These are phyloP conservation scores for Silene vulgaris DNA, from an alignment of 179 eudicot species.

Conservation along the genomic window DNA sequence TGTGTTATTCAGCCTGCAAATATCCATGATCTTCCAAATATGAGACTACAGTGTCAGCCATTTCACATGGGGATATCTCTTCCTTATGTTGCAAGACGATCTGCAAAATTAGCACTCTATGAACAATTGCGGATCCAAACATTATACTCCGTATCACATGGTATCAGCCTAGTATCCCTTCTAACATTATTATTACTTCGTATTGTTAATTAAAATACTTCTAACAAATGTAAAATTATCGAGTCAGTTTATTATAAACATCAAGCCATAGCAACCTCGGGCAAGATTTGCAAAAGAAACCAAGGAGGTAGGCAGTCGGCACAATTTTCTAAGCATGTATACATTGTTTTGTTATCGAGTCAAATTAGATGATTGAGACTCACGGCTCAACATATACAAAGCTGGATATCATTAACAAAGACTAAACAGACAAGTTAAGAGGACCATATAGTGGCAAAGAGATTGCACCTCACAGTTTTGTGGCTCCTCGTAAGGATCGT, in stretches of 20 bases:
- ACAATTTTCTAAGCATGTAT: not conserved
- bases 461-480: slow-evolving; percentile 56
- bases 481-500: slow-evolving; percentile 82
- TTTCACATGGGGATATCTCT: slow-evolving; percentile 52
- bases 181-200: not conserved
- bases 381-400: not conserved
- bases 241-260: not conserved
- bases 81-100: slow-evolving; percentile 48
- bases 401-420: not conserved
- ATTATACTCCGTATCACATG: not conserved
- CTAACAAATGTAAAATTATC: no score
- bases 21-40: slow-evolving; percentile 61
- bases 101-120: slow-evolving; percentile 36
- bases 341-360: not conserved
- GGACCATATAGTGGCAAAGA: slow-evolving; percentile 3
- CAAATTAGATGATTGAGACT: not conserved
- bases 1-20: slow-evolving; percentile 31
- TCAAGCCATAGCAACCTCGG: not conserved
- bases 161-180: not conserved
- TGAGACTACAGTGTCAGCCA: slow-evolving; percentile 57
- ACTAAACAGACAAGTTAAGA: slow-evolving; percentile 6
- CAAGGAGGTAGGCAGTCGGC: no score
- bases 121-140: not conserved
- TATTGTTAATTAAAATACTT: no score
- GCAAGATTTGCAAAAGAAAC: not conserved